Percentiles rank a stretch among this genome's conserved stretches.
Conservation (phyloP, 192 early-diverging fungal species). For the Umbelopsis vinacea region DNA sequence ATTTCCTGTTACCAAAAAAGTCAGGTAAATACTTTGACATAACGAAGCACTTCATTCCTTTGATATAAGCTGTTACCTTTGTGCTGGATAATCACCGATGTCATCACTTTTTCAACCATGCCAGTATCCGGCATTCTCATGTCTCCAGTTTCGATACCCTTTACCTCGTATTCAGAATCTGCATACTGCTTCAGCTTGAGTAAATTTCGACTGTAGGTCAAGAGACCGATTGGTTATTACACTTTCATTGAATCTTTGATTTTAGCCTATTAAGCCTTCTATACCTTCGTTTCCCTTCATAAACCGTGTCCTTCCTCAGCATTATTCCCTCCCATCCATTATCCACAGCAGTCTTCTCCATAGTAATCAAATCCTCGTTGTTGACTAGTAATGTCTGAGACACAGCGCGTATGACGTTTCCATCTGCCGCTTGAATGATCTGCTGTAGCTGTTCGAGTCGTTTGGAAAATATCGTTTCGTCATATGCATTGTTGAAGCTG, state of each 20-base stretch:
- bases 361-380: conserved; percentile 39
- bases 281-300: conserved; percentile 60
- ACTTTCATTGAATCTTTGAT: not conserved
- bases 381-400: conserved; percentile 33
- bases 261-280: too few relatives aligned
- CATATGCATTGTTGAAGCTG: conserved; percentile 38
- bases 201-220: conserved; percentile 43
- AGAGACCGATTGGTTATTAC: not conserved
- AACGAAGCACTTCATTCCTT: too few relatives aligned
- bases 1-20: conserved; percentile 28
- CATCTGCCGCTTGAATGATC: conserved; percentile 5
- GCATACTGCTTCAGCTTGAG: conserved; percentile 59
- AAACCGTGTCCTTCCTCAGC: conserved; percentile 49
- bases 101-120: conserved; percentile 37
- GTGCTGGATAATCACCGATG: conserved; percentile 50
- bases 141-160: conserved; percentile 44
- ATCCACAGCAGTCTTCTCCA: conserved; percentile 26
- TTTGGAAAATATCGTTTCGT: conserved; percentile 30
- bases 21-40: too few relatives aligned
- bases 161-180: conserved; percentile 55
- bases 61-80: conserved; percentile 30
- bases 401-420: conserved; percentile 25
- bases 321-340: conserved; percentile 63
- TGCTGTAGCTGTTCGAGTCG: conserved; percentile 32
- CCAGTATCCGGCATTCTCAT: conserved; percentile 50